These are phyloP conservation scores for Aeschynomene evenia DNA, from an alignment of 306 rosid species.

Conservation along the genomic window DNA sequence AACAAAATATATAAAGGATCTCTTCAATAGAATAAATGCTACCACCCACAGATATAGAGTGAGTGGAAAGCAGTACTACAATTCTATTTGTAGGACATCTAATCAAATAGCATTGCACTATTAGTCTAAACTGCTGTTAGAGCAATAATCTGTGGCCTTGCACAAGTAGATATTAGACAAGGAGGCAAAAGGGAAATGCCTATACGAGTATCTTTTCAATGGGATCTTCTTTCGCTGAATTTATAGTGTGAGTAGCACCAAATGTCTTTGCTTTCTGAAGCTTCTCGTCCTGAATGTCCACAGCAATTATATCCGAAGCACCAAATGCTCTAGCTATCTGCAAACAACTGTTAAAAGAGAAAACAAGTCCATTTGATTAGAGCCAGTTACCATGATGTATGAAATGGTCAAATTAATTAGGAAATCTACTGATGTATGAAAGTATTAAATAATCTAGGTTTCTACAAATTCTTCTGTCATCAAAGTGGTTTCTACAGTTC, in stretches of 20 bases:
- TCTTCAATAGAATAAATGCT: constrained; percentile 9
- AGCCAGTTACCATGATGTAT: constrained; percentile 13
- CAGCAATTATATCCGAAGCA: constrained; percentile 92
- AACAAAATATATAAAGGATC: constrained; percentile 7
- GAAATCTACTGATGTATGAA: not conserved
- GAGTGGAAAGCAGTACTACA: not conserved
- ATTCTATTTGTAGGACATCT: no score
- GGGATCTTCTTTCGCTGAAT: constrained; percentile 77
- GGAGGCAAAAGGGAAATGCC: constrained; percentile 33
- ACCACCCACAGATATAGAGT: not conserved
- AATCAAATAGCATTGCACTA: not conserved
- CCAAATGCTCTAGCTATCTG: constrained; percentile 99
- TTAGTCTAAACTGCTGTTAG: constrained; percentile 4
- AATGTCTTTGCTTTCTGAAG: constrained; percentile 74
- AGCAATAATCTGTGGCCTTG: not conserved
- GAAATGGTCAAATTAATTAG: constrained; percentile 6
- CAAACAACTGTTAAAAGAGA: constrained; percentile 75
- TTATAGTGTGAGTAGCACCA: constrained; percentile 89
- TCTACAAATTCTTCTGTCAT: not conserved
- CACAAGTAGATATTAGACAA: constrained; percentile 1
- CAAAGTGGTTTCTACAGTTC: not conserved
- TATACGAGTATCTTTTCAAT: constrained; percentile 70
- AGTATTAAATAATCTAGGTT: not conserved
- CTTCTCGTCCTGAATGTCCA: constrained; percentile 85
- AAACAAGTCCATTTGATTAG: constrained; percentile 20